Conservation (phyloP, 306 rosid genomes). For the Clitoria ternatea region DNA sequence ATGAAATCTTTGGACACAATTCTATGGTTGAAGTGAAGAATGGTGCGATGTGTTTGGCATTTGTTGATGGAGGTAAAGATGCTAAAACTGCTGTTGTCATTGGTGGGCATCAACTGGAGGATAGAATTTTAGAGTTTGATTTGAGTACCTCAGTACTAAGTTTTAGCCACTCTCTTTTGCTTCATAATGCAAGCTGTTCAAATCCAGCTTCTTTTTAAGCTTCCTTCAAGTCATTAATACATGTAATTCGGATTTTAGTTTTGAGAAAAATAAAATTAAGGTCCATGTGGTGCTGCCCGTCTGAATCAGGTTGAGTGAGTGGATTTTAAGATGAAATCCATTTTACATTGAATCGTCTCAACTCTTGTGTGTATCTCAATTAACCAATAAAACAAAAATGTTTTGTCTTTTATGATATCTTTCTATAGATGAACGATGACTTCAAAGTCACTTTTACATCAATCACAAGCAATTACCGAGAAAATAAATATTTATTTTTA, state of each 20-base stretch:
- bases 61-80: constrained; percentile 17
- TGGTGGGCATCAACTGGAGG: background rate
- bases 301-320: too few species aligned
- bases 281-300: too few species aligned
- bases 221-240: too few species aligned
- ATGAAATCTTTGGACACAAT: constrained; percentile 15
- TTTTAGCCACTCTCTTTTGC: background rate
- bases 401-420: background rate
- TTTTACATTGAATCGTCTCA: too few species aligned
- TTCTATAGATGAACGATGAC: too few species aligned
- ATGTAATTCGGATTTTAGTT: too few species aligned
- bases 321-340: too few species aligned
- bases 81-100: background rate
- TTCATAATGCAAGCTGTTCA: background rate
- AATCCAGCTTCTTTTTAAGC: background rate
- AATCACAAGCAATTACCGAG: too few species aligned
- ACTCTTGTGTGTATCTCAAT: background rate
- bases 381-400: background rate
- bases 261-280: too few species aligned
- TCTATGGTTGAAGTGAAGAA: constrained; percentile 14
- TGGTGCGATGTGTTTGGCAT: constrained; percentile 25
- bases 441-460: too few species aligned
- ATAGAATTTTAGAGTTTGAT: constrained; percentile 18
- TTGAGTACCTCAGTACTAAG: background rate
- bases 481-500: too few species aligned